phyloP scores from a whole-genome alignment of 1,284 basidiomycete genomes.

The Fomitopsis palustris region DNA sequence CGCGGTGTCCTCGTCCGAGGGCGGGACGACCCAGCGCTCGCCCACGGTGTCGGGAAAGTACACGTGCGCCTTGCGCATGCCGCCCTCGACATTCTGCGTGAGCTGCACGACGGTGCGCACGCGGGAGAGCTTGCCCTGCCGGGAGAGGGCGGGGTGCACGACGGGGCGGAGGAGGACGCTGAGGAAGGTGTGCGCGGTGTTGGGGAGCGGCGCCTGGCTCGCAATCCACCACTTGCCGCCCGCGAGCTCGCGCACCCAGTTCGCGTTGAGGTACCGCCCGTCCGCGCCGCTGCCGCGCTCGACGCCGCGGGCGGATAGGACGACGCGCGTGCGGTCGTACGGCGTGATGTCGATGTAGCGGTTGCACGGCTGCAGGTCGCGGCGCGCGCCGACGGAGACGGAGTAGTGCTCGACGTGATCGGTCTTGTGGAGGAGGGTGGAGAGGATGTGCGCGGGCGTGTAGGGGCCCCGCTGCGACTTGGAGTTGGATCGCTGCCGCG shows the following conservation, averaged over 20 bases:
- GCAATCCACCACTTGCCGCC: constrained; percentile 83
- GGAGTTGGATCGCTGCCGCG: constrained; percentile 29
- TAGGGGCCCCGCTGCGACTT: constrained; percentile 16
- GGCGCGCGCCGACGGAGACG: constrained; percentile 42
- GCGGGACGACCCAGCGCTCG: constrained; percentile 45
- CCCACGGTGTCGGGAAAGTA: constrained; percentile 69
- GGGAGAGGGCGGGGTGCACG: constrained; percentile 34
- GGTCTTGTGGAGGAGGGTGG: constrained; percentile 18
- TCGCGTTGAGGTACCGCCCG: constrained; percentile 76
- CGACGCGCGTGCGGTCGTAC: constrained; percentile 75
- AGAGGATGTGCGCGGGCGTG: constrained; percentile 17
- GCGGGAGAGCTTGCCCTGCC: constrained; percentile 28
- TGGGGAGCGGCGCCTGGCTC: constrained; percentile 72
- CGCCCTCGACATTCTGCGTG: constrained; percentile 63
- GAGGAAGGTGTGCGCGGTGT: constrained; percentile 72
- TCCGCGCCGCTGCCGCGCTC: constrained; percentile 14
- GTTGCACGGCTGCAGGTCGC: constrained; percentile 47
- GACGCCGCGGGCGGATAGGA: constrained; percentile 33
- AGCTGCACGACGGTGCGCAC: constrained; percentile 78
- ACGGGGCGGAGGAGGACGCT: constrained; percentile 56
- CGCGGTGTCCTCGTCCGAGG: no score
- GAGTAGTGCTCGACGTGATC: constrained; percentile 48
- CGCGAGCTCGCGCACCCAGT: constrained; percentile 70
- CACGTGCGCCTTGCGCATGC: constrained; percentile 65
- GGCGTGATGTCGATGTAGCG: constrained; percentile 74